phyloP scores from a whole-genome alignment of 176 grass and related monocot genomes.

The Carex scoparia region DNA sequence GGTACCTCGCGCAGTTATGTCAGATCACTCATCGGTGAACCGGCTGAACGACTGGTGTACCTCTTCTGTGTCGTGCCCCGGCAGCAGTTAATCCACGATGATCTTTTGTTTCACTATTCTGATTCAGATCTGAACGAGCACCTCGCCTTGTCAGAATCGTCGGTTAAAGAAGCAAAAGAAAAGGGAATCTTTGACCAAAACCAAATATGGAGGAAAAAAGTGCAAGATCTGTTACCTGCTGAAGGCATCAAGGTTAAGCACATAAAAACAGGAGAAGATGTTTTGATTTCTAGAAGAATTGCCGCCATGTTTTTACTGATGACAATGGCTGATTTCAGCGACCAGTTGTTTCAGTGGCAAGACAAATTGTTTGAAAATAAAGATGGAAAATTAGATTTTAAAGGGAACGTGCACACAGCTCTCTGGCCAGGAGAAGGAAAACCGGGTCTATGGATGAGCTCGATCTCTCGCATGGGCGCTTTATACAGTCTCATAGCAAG shows the following conservation, averaged over 20 bases:
- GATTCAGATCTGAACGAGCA: slow-evolving; percentile 39
- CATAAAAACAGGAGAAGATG: slow-evolving; percentile 61
- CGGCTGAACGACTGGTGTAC: slow-evolving; percentile 69
- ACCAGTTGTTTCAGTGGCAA: slow-evolving; percentile 73
- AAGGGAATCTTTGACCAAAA: slow-evolving; percentile 27
- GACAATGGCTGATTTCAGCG: slow-evolving; percentile 72
- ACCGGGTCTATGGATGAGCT: slow-evolving; percentile 60
- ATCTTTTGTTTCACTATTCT: slow-evolving; percentile 46
- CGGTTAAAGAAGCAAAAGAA: slow-evolving; percentile 33
- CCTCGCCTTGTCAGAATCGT: slow-evolving; percentile 36
- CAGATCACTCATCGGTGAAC: slow-evolving; percentile 32
- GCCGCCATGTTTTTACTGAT: slow-evolving; percentile 54
- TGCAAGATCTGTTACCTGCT: slow-evolving; percentile 45
- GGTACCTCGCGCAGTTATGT: slow-evolving; percentile 41
- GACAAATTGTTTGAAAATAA: slow-evolving; percentile 60
- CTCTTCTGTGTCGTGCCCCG: slow-evolving; percentile 88
- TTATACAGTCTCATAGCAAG: slow-evolving; percentile 53
- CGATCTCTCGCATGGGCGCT: slow-evolving; percentile 53
- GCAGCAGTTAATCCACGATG: slow-evolving; percentile 54
- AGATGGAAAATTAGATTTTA: slow-evolving; percentile 46
- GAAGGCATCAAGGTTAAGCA: slow-evolving; percentile 55
- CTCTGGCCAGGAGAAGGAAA: slow-evolving; percentile 69
- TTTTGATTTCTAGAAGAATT: slow-evolving; percentile 51
- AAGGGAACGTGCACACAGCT: slow-evolving; percentile 38
- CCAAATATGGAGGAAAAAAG: slow-evolving; percentile 55